Evolutionary conservation across 768 basidiomycete species (phyloP).

Genomic region (Termitomyces heimii): DNA sequence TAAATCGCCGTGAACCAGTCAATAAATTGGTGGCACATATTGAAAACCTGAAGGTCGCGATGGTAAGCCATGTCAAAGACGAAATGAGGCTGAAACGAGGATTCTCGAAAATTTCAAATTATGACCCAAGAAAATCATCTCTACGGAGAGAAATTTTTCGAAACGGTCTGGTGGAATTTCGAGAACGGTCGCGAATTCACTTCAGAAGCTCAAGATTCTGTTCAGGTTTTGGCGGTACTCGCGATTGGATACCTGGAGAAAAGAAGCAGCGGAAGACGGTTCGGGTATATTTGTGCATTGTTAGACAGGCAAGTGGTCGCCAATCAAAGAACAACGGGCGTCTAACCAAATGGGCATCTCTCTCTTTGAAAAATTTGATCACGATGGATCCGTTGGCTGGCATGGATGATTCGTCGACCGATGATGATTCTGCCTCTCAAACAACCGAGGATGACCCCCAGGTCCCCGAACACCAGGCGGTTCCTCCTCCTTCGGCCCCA

Average conservation of each 20-base stretch:
- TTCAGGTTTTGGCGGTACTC: neutral
- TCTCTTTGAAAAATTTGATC: constrained; percentile 10
- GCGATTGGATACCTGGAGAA: neutral
- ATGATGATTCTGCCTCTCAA: constrained; percentile 68
- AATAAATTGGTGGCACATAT: neutral
- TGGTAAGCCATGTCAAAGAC: neutral
- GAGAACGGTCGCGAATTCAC: neutral
- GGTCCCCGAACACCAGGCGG: constrained; percentile 52
- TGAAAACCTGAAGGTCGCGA: neutral
- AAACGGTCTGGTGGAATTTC: neutral
- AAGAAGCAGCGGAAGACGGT: neutral
- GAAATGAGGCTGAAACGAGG: neutral
- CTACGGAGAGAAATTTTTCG: neutral
- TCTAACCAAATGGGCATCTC: constrained; percentile 12
- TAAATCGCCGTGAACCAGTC: neutral
- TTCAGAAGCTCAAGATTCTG: neutral
- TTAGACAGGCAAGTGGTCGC: constrained; percentile 10
- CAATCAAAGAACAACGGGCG: constrained; percentile 13
- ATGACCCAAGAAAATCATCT: neutral
- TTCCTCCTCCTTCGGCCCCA: constrained; percentile 25
- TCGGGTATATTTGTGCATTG: constrained; percentile 9
- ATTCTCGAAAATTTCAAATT: neutral
- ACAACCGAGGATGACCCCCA: constrained; percentile 84
- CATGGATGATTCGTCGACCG: constrained; percentile 48
- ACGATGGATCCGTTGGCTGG: constrained; percentile 39